Evolutionary conservation across 179 eudicot species (phyloP).

Genomic region (Silene noctiflora): DNA sequence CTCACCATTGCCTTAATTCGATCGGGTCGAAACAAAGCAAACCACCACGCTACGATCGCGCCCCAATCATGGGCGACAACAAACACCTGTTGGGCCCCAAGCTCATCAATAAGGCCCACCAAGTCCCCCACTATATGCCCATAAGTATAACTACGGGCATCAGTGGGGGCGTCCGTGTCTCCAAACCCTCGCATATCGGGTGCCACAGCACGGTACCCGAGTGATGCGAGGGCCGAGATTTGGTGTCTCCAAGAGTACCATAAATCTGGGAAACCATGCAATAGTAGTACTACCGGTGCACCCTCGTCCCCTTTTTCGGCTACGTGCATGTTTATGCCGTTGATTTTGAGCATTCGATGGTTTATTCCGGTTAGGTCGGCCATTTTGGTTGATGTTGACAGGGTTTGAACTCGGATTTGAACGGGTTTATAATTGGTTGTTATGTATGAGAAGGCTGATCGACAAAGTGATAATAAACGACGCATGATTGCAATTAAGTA

Average conservation of each 20-base stretch:
- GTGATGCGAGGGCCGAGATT: conserved; percentile 34
- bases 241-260: conserved; percentile 74
- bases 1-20: conserved; percentile 34
- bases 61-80: conserved; percentile 28
- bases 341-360: conserved; percentile 30
- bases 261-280: conserved; percentile 68
- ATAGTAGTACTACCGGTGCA: conserved; percentile 41
- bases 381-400: conserved; percentile 5
- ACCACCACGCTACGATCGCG: conserved; percentile 29
- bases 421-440: background rate
- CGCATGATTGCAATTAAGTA: background rate
- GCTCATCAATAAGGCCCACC: conserved; percentile 47
- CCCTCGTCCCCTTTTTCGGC: conserved; percentile 41
- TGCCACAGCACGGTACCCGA: conserved; percentile 52
- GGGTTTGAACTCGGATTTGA: background rate
- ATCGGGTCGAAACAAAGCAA: conserved; percentile 26
- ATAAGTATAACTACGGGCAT: conserved; percentile 37
- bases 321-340: conserved; percentile 53
- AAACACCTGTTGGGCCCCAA: conserved; percentile 37
- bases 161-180: conserved; percentile 48
- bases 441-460: background rate
- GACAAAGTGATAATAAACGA: background rate
- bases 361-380: conserved; percentile 22
- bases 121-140: conserved; percentile 56
- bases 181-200: conserved; percentile 63